Percentiles rank a stretch among this genome's conserved stretches.
These are phyloP conservation scores for Leishmania arabica DNA, from an alignment of 208 protist genomes.

Conservation along the genomic window DNA sequence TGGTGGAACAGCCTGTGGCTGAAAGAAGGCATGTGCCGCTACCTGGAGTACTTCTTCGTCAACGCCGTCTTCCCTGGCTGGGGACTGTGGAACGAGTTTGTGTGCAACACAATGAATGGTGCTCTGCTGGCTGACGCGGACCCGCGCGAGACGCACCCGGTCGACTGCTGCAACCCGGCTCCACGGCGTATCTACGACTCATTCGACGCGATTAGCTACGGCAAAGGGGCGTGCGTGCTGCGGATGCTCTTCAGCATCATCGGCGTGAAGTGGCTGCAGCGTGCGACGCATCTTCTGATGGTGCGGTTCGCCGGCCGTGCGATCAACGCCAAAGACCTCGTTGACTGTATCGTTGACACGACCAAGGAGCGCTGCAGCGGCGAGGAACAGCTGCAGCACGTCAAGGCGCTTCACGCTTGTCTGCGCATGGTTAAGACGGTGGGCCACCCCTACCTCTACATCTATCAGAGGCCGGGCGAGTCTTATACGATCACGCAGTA, in stretches of 20 bases:
- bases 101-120: conserved; percentile 41
- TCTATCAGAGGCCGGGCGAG: conserved; percentile 23
- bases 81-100: conserved; percentile 79
- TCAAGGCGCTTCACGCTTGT: conserved; percentile 20
- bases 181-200: conserved; percentile 43
- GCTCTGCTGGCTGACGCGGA: conserved; percentile 47
- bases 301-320: conserved; percentile 26
- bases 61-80: conserved; percentile 80
- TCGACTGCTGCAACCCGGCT: conserved; percentile 38
- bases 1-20: conserved; percentile 97
- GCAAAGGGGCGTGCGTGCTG: conserved; percentile 78
- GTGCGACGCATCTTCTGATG: conserved; percentile 41
- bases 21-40: conserved; percentile 98
- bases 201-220: conserved; percentile 76
- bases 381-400: conserved; percentile 20
- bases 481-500: conserved; percentile 49
- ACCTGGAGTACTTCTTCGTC: conserved; percentile 89
- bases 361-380: conserved; percentile 9
- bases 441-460: conserved; percentile 54
- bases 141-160: conserved; percentile 42
- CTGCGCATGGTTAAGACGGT: conserved; percentile 30
- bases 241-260: conserved; percentile 73
- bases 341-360: conserved; percentile 40
- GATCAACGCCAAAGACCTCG: conserved; percentile 46
- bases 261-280: conserved; percentile 31